Evolutionary conservation across 495 filamentous ascomycete genomes (phyloP).

Genomic region (Bryoglossum gracile): DNA sequence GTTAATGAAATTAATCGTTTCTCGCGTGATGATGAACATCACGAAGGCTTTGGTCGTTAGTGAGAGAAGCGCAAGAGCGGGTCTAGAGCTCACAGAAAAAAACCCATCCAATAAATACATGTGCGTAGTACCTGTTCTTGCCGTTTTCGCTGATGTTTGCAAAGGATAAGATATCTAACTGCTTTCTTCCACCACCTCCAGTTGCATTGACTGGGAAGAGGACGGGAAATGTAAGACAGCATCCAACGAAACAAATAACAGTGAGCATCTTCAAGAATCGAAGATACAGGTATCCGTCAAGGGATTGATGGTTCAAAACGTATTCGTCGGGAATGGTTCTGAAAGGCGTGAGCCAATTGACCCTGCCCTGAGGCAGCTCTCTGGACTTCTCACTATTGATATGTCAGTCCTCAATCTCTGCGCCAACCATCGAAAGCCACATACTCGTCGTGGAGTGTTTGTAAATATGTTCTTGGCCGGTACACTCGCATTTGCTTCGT

Average conservation of each 20-base stretch:
- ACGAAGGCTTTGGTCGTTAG: slow-evolving; percentile 52
- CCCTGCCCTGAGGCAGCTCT: slow-evolving; percentile 54
- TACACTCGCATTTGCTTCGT: background rate
- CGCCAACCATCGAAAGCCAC: slow-evolving; percentile 3
- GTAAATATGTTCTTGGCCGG: background rate
- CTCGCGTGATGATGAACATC: slow-evolving; percentile 83
- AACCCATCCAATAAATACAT: slow-evolving; percentile 66
- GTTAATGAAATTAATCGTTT: slow-evolving; percentile 91
- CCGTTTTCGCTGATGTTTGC: slow-evolving; percentile 54
- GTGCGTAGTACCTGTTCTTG: slow-evolving; percentile 68
- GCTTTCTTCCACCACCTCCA: slow-evolving; percentile 55
- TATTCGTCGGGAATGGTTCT: slow-evolving; percentile 73
- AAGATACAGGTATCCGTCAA: slow-evolving; percentile 82
- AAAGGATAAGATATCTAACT: slow-evolving; percentile 76
- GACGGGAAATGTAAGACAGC: slow-evolving; percentile 73
- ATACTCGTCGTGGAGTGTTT: slow-evolving; percentile 40
- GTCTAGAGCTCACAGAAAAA: slow-evolving; percentile 55
- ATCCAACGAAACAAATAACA: slow-evolving; percentile 70
- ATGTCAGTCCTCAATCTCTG: background rate
- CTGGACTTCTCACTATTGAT: slow-evolving; percentile 56
- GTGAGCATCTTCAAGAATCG: slow-evolving; percentile 72
- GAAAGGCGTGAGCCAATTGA: slow-evolving; percentile 69
- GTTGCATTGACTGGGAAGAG: slow-evolving; percentile 85
- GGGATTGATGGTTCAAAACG: slow-evolving; percentile 77
- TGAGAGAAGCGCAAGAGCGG: slow-evolving; percentile 23